Base-by-base conservation (phyloP, 108 stramenopile genomes). In the Seminavis robusta region DNA sequence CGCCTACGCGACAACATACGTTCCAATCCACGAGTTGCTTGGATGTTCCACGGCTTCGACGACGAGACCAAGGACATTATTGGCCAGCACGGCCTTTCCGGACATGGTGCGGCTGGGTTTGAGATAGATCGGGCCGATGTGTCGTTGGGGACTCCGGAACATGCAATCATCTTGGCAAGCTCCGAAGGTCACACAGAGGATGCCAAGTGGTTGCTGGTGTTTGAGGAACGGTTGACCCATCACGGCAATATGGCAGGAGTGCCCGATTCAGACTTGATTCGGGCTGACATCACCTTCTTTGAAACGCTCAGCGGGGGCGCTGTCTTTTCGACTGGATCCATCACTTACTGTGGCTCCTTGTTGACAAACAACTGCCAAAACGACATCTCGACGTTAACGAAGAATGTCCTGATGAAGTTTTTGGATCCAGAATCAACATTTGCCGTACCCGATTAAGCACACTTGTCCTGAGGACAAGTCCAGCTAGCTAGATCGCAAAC, bases 261-360 rank as follows among this genome's bases (percentile, higher is more conserved):
- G 4, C 31, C 66, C 9, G 42, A 51, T 32, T 24, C 26, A 1
- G 49, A 67, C 37, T 51, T 52, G 21, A 50, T 30, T n/a, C 66
- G 66, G 15, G 59, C 66, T 37, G 66, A 67, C 25, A 67, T 67
- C 59, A 33, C 61, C 10, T 67, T 61, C 29, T 60, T 49, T 21
- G 4, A 43, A 29, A 59, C 33, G 0, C 16, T 30, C 0, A 46
- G 30, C 27, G 59, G 66, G 2, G 48, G 52, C 0, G n/a, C 42
- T 33, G 59, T 67, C 39, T 67, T 67, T 39, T 67, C 66, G 38
- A 53, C 44, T 0, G 66, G 66, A n/a, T 61, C 59, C 45, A 67
- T 67, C 38, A 59, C 58, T 15, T 67, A 61, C 45, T 67, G 59
- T 43, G 66, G 66, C 19, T 52, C 53, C 30, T 43, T 67, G 7